These are phyloP conservation scores for Neurospora crassa DNA, from an alignment of 2,329 filamentous ascomycete species.

Conservation along the genomic window DNA sequence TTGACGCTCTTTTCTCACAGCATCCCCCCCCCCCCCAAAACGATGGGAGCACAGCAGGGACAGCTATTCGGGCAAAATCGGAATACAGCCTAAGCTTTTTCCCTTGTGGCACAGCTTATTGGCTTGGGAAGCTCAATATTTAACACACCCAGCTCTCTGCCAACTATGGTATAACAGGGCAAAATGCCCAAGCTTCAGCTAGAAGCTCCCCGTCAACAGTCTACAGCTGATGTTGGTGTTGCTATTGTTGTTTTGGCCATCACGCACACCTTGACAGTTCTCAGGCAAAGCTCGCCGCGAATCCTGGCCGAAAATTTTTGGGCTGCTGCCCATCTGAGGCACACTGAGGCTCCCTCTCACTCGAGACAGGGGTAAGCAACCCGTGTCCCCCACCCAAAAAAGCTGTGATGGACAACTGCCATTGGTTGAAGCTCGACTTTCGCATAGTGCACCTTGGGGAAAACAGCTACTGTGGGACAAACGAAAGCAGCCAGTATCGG, in stretches of 20 bases:
- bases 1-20: neutral
- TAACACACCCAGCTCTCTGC: neutral
- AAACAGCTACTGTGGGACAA: neutral
- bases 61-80: neutral
- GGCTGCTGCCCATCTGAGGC: neutral
- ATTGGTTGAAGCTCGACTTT: neutral
- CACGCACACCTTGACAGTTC: neutral
- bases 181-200: neutral
- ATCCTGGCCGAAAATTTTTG: constrained; percentile 16
- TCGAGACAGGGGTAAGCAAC: constrained; percentile 3
- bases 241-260: neutral
- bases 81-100: neutral
- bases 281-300: neutral
- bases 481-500: neutral
- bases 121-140: neutral
- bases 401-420: neutral
- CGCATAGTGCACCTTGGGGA: neutral
- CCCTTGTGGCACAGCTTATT: neutral
- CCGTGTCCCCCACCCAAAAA: neutral
- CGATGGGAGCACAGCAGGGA: neutral
- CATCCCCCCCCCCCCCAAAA: neutral
- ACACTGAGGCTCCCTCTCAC: constrained; percentile 12
- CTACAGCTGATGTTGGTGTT: neutral
- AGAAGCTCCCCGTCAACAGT: neutral
- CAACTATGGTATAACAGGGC: neutral